Evolutionary conservation across 1,284 basidiomycete species (phyloP).

Genomic region (Cronartium quercuum): DNA sequence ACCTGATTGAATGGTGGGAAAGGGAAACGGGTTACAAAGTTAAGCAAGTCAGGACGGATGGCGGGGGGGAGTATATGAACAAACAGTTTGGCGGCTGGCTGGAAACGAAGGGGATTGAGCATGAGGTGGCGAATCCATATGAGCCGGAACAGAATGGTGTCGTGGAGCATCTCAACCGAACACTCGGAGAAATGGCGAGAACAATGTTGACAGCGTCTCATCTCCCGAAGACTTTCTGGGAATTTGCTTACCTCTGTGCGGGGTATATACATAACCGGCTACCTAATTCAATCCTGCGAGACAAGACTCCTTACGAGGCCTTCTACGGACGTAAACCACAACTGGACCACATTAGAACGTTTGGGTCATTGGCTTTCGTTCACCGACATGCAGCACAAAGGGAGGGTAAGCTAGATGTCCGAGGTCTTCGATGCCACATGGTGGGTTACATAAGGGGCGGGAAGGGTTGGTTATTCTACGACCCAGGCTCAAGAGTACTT

Average conservation of each 20-base stretch:
- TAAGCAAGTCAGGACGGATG: constrained; percentile 2
- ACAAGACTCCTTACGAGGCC: neutral
- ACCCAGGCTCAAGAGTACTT: neutral
- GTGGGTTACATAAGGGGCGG: neutral
- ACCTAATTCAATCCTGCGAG: neutral
- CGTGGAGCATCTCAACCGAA: constrained; percentile 8
- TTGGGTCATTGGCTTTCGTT: neutral
- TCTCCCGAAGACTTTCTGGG: neutral
- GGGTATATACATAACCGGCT: neutral
- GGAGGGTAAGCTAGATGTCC: neutral
- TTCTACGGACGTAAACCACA: neutral
- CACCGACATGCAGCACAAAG: neutral
- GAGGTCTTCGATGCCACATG: neutral
- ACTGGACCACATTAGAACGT: neutral
- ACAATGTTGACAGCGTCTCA: neutral
- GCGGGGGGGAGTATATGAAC: neutral
- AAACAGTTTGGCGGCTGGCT: neutral
- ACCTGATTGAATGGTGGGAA: constrained; percentile 1
- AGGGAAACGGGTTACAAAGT: neutral
- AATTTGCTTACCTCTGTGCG: neutral
- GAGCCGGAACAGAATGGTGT: constrained; percentile 37
- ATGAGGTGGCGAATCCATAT: constrained; percentile 9
- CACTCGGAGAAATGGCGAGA: constrained; percentile 3
- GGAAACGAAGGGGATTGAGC: constrained; percentile 7
- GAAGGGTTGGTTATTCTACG: constrained; percentile 12